Evolutionary conservation across 2,329 filamentous ascomycete genomes (phyloP).

Genomic region (Aspergillus sp.): DNA sequence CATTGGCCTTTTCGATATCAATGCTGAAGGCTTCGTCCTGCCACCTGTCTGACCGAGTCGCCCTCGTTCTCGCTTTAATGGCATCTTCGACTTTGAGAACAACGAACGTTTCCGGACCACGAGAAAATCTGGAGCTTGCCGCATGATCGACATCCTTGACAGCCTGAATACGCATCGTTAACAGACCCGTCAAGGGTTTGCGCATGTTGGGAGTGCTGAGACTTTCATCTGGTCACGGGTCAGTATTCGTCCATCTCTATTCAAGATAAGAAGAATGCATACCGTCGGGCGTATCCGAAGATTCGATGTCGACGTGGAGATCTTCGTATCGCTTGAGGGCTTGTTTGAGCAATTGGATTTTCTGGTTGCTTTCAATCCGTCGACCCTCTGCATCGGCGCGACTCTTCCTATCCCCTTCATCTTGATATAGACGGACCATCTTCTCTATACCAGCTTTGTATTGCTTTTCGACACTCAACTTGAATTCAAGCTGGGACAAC

Average conservation of each 20-base stretch:
- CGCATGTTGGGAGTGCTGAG: conserved; percentile 91
- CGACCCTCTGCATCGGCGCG: conserved; percentile 84
- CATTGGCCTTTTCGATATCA: conserved; percentile 96
- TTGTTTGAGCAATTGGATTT: conserved; percentile 92
- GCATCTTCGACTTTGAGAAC: conserved; percentile 95
- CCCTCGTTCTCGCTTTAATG: conserved; percentile 78
- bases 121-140: conserved; percentile 70
- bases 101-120: conserved; percentile 90
- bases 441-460: conserved; percentile 99
- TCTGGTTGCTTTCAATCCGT: conserved; percentile 91
- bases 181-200: conserved; percentile 88
- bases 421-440: conserved; percentile 95
- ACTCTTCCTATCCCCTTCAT: conserved; percentile 96
- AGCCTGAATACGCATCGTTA: conserved; percentile 77
- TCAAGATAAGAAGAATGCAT: conserved; percentile 27
- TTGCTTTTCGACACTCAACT: conserved; percentile 96
- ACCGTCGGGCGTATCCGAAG: conserved; percentile 73
- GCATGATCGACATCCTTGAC: conserved; percentile 95
- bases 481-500: conserved; percentile 97
- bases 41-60: conserved; percentile 83
- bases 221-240: conserved; percentile 67
- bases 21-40: conserved; percentile 85
- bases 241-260: conserved; percentile 15
- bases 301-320: conserved; percentile 87
- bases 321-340: conserved; percentile 96